phyloP scores from a whole-genome alignment of 1,284 basidiomycete genomes.

The Puccinia novopanici region DNA sequence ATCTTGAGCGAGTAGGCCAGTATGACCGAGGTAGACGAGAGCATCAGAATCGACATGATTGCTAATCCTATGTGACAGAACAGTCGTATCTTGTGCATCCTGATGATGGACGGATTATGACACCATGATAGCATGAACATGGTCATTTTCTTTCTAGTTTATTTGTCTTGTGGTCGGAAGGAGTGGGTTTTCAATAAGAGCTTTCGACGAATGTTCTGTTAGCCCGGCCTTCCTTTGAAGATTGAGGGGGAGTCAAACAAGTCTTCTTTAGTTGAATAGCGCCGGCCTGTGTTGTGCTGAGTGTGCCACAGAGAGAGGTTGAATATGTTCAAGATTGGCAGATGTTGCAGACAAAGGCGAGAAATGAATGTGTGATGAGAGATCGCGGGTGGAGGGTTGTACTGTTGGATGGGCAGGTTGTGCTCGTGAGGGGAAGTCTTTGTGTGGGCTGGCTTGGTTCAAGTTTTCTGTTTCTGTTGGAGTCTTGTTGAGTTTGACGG shows the following conservation, averaged over 20 bases:
- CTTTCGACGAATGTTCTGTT: no score
- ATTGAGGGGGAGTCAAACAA: no score
- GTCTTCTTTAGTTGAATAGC: no score
- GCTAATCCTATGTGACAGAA: conserved; percentile 35
- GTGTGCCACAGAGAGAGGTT: background rate
- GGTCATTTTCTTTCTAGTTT: conserved; percentile 4
- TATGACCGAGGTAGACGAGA: conserved; percentile 39
- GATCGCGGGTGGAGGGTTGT: no score
- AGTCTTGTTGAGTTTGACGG: no score
- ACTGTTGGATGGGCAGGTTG: no score
- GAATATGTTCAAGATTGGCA: no score
- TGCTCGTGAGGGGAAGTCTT: no score
- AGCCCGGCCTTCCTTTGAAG: no score
- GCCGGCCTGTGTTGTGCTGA: background rate
- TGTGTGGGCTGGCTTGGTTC: no score
- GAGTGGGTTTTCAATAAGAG: no score
- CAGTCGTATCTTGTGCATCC: conserved; percentile 31
- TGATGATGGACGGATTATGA: conserved; percentile 14
- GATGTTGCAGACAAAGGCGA: background rate
- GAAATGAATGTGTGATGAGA: background rate
- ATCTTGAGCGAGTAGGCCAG: conserved; percentile 47
- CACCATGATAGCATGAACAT: conserved; percentile 37
- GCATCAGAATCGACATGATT: conserved; percentile 15
- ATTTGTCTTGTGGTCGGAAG: background rate
- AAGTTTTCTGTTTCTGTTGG: no score